Evolutionary conservation across 441 rosid species (phyloP).

Genomic region (Populus hybrid): DNA sequence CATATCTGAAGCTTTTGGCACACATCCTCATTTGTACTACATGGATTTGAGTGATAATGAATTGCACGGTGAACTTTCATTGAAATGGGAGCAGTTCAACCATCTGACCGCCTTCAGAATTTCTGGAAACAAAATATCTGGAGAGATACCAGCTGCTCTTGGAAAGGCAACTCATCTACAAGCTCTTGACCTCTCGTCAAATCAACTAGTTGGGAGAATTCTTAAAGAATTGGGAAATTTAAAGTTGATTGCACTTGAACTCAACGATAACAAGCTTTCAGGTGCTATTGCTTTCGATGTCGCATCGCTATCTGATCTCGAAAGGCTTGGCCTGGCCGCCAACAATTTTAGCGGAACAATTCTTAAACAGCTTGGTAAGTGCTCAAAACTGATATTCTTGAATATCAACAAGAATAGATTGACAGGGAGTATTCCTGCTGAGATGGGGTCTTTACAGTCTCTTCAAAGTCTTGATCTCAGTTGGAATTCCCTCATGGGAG

Average conservation of each 20-base stretch:
- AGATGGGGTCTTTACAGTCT: background rate
- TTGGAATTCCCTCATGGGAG: background rate
- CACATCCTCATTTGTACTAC: constrained; percentile 14
- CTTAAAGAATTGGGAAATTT: constrained; percentile 24
- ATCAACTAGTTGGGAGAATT: constrained; percentile 27
- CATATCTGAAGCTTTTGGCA: constrained; percentile 26
- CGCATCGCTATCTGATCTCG: constrained; percentile 1
- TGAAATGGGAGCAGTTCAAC: constrained; percentile 13
- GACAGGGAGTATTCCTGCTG: background rate
- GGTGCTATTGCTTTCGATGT: constrained; percentile 16
- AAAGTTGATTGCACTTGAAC: constrained; percentile 8
- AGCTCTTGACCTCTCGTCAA: constrained; percentile 23
- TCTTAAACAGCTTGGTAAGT: constrained; percentile 4
- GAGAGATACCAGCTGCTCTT: constrained; percentile 12
- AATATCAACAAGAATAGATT: constrained; percentile 7
- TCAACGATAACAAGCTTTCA: constrained; percentile 21
- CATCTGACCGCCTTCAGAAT: constrained; percentile 8
- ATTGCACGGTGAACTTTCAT: constrained; percentile 24
- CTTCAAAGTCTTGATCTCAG: constrained; percentile 12
- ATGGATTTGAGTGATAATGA: constrained; percentile 26
- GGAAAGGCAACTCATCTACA: constrained; percentile 17
- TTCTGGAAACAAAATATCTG: constrained; percentile 18
- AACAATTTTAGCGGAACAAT: constrained; percentile 22
- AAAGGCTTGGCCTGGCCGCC: constrained; percentile 14
- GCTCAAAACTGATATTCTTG: constrained; percentile 2